Evolutionary conservation across 1,284 basidiomycete genomes (phyloP).

Genomic region (Irpex rosettiformis): DNA sequence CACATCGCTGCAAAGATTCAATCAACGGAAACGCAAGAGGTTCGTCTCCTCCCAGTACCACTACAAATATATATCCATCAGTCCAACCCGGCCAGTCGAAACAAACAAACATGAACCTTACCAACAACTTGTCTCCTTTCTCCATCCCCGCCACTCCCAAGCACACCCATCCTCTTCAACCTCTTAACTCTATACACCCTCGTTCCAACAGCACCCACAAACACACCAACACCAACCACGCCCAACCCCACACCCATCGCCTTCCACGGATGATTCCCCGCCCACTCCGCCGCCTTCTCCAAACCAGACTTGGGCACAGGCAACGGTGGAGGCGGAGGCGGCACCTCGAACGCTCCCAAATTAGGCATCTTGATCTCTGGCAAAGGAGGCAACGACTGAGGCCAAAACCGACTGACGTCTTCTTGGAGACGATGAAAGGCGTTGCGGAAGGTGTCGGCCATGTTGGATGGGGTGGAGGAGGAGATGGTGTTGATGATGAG

Average conservation of each 20-base stretch:
- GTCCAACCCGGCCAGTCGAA: neutral
- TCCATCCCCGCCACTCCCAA: constrained; percentile 21
- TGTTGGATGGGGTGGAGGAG: constrained; percentile 51
- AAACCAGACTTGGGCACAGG: constrained; percentile 43
- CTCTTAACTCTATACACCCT: constrained; percentile 19
- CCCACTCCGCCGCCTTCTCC: constrained; percentile 48
- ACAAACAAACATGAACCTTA: constrained; percentile 32
- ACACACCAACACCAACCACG: constrained; percentile 53
- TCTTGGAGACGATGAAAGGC: constrained; percentile 68
- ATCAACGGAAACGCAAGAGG: constrained; percentile 68
- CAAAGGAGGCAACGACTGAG: constrained; percentile 56
- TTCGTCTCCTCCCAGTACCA: constrained; percentile 76
- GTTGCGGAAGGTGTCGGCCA: constrained; percentile 62
- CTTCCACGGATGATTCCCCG: constrained; percentile 56
- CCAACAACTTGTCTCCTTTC: constrained; percentile 71
- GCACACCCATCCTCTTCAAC: constrained; percentile 31
- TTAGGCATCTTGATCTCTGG: constrained; percentile 61
- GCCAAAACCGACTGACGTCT: constrained; percentile 77
- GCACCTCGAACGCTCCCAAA: constrained; percentile 69
- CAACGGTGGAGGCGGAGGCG: constrained; percentile 60
- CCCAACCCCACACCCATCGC: constrained; percentile 49
- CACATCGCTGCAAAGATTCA: constrained; percentile 66
- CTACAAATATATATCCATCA: constrained; percentile 32
- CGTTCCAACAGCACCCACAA: constrained; percentile 49
- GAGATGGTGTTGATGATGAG: constrained; percentile 57